Base-by-base conservation (phyloP, 2,329 filamentous ascomycete genomes). In the Coleophoma eucalyptorum region DNA sequence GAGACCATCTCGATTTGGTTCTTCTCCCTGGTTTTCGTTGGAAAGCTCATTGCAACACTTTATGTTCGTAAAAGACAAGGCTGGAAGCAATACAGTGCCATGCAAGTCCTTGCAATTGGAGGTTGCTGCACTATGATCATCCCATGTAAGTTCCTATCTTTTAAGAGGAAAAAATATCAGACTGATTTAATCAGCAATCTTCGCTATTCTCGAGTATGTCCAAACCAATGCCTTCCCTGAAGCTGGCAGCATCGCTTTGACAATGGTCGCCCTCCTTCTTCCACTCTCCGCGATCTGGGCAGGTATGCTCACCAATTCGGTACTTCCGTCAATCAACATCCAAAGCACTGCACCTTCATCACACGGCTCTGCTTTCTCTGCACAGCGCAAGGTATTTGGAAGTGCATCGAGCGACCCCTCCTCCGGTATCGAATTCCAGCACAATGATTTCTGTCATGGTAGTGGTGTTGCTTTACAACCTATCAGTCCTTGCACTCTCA, bases 251-350 rank as follows among this genome's bases (percentile, higher is more conserved):
- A 70, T 80, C 52, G 72, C 80, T 49, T 67, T 83, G 8, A 83
- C 82, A 15, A 66, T 82, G 18, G 78, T 84, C 34, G 78, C 78
- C 51, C 74, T 87, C 53, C 82, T 81, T 55, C 76, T 88, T 15
- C 85, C 85, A 1, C 72, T 88, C 11, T 85, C 83, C 13, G 79
- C 82, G 16, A 75, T 88, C 56, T 88, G 85, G 85, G 84, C 84
- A 13, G 49, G 58, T n/a, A 60, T 60, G 56, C 49, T 53, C 21
- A 60, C 54, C 18, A 56, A 60, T 18, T 53, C 57, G 5, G 41
- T 53, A 15, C 55, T 44, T 10, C 42, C 19, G 31, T 48, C 46
- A 16, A 15, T 61, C 48, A 50, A 59, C 32, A 38, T 62, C 42
- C 54, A 56, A 11, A 43, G 46, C 7, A 43, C 53, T 13, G 44